phyloP scores from a whole-genome alignment of 805 yeast species.

The Starmera caribaea region DNA sequence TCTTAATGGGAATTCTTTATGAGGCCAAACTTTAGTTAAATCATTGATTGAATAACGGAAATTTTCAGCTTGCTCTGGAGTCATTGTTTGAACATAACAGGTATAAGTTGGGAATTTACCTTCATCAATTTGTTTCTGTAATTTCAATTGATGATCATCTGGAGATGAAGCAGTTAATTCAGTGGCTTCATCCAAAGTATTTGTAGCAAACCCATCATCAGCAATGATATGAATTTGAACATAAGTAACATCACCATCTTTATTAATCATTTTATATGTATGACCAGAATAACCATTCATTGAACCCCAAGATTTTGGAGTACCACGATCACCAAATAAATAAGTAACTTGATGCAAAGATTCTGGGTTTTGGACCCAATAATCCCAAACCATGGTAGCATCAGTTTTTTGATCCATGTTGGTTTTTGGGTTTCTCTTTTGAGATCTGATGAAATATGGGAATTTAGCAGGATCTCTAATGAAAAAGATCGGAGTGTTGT shows the following conservation, averaged over 20 bases:
- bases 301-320: conserved; percentile 42
- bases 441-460: conserved; percentile 59
- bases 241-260: conserved; percentile 39
- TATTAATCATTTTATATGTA: conserved; percentile 47
- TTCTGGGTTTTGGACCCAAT: conserved; percentile 44
- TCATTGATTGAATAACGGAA: conserved; percentile 39
- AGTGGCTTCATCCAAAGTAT: conserved; percentile 36
- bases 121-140: conserved; percentile 35
- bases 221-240: conserved; percentile 45
- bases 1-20: conserved; percentile 43
- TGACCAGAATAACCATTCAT: conserved; percentile 63
- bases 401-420: conserved; percentile 37
- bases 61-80: conserved; percentile 44
- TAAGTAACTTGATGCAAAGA: conserved; percentile 46
- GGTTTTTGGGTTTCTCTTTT: conserved; percentile 51
- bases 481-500: conserved; percentile 63
- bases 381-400: conserved; percentile 50
- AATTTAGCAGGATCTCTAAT: conserved; percentile 56
- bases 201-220: conserved; percentile 39
- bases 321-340: conserved; percentile 52
- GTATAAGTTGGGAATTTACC: conserved; percentile 44
- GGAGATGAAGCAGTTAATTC: conserved; percentile 39
- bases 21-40: conserved; percentile 52
- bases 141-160: conserved; percentile 32
- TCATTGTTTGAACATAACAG: conserved; percentile 49